phyloP scores from a whole-genome alignment of 352 stramenopile species.

The Phytophthora foliorum region DNA sequence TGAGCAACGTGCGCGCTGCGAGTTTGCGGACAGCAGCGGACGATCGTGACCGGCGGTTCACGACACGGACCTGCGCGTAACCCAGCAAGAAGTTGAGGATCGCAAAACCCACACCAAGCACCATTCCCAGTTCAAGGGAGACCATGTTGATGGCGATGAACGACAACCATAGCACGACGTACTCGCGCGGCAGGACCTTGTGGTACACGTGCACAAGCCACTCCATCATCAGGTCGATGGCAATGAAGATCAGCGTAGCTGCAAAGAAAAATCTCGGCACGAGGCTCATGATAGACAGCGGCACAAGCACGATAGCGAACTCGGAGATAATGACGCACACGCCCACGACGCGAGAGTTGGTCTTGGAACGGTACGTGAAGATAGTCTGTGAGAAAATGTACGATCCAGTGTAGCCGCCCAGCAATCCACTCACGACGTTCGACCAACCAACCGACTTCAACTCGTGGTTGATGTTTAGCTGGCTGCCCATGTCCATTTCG shows the following conservation, averaged over 20 bases:
- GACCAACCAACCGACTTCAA: slow-evolving; percentile 95
- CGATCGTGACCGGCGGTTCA: slow-evolving; percentile 64
- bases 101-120: slow-evolving; percentile 92
- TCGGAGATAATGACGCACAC: slow-evolving; percentile 91
- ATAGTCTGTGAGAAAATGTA: slow-evolving; percentile 99
- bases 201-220: slow-evolving; percentile 94
- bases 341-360: slow-evolving; percentile 92
- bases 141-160: slow-evolving; percentile 96
- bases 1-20: slow-evolving; percentile 64
- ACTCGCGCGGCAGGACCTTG: slow-evolving; percentile 91
- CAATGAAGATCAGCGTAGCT: slow-evolving; percentile 97
- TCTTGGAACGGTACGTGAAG: slow-evolving; percentile 96
- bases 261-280: slow-evolving; percentile 98
- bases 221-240: slow-evolving; percentile 97
- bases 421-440: slow-evolving; percentile 96
- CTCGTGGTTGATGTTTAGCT: slow-evolving; percentile 97
- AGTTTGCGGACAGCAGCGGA: slow-evolving; percentile 79
- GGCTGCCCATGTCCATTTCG: slow-evolving; percentile 96
- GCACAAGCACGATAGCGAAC: slow-evolving; percentile 90
- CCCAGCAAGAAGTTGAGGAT: slow-evolving; percentile 89
- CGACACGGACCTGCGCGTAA: slow-evolving; percentile 80
- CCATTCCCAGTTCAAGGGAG: slow-evolving; percentile 97
- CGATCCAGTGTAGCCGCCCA: slow-evolving; percentile 97
- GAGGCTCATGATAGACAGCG: slow-evolving; percentile 95
- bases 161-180: slow-evolving; percentile 93